Evolutionary conservation across 352 stramenopile species (phyloP).

Genomic region (Globisporangium ultimum): DNA sequence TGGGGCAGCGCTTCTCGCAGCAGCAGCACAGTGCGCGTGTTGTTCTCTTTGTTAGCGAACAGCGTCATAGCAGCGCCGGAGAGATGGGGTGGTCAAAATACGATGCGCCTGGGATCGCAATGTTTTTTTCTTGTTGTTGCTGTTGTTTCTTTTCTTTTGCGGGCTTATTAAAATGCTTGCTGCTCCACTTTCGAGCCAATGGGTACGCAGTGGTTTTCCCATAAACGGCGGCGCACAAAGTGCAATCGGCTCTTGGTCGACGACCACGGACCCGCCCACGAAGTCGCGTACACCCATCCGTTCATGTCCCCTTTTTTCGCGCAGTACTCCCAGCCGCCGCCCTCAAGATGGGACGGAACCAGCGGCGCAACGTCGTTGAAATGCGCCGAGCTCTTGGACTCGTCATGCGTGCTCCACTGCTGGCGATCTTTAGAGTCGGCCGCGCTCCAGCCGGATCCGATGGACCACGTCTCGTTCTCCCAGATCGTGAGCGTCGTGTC

Average conservation of each 20-base stretch:
- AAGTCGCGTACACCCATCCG: conserved; percentile 67
- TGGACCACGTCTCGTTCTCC: conserved; percentile 65
- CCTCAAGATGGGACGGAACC: conserved; percentile 32
- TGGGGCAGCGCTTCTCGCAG: no score
- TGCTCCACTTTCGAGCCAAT: conserved; percentile 12
- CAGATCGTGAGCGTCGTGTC: conserved; percentile 43
- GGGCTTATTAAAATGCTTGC: conserved; percentile 26
- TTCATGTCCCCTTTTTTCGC: conserved; percentile 40
- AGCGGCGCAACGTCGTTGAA: conserved; percentile 44
- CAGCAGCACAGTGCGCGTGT: no score
- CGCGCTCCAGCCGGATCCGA: conserved; percentile 42
- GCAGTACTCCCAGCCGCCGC: conserved; percentile 54
- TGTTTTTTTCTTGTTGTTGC: background rate
- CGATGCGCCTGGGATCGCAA: no score
- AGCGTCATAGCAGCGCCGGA: no score
- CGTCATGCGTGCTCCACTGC: conserved; percentile 57
- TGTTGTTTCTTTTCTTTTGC: no score
- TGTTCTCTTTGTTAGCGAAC: no score
- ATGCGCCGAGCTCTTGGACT: conserved; percentile 31
- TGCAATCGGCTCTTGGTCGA: conserved; percentile 43
- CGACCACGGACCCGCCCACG: conserved; percentile 56
- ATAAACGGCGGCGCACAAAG: conserved; percentile 65
- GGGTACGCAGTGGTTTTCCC: conserved; percentile 59
- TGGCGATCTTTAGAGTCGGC: conserved; percentile 39
- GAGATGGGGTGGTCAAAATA: no score